Evolutionary conservation across 768 basidiomycete genomes (phyloP), one percentile per base, ranked within the genome.

Genomic region (Gymnopilus junonius): DNA sequence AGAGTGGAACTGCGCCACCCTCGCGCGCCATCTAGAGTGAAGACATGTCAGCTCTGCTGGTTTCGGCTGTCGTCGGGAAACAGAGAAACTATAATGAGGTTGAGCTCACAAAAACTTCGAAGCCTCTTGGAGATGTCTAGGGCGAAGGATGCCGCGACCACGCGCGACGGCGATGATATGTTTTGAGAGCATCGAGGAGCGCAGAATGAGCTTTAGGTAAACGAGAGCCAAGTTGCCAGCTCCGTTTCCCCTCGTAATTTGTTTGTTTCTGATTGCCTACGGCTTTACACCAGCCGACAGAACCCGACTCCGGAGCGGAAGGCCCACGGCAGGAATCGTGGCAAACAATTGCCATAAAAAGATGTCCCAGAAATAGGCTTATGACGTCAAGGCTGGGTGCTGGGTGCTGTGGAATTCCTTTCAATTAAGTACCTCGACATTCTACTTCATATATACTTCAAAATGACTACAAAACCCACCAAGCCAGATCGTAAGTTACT

Each of bases 1-100:
- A 3, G 88, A 85, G 69, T 93, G 91, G 73, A 93, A 91, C 60
- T 87, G 80, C 37, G 89, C 84, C 51, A 80, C 80, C 68, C 77
- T 81, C 17, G 84, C 72, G 73, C 84, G 79, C 53, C 77, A 68
- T 62, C 78, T 77, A 59, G 55, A 83, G 78, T 15, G 15, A 46
- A 63, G 77, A 71, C 7, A 51, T 64, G 81, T 77, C 85, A 86
- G 54, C 66, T 59, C 58, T 67, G 15, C 55, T 58, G 46, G 51
- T 63, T 55, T 32, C 45, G 58, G 50, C 59, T 46, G 32, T 46
- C 23, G 17, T 48, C 56, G 58, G 58, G 35, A 59, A 53, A 53
- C 35, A 39, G 14, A 4, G 37, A 20, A n/a, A 29, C 20, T 17
- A 23, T 51, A 29, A 51, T 5, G 48, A 51, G 29, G 4, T 31